Conservation (phyloP, 2,329 filamentous ascomycete species). For the Colletotrichum melonis region DNA sequence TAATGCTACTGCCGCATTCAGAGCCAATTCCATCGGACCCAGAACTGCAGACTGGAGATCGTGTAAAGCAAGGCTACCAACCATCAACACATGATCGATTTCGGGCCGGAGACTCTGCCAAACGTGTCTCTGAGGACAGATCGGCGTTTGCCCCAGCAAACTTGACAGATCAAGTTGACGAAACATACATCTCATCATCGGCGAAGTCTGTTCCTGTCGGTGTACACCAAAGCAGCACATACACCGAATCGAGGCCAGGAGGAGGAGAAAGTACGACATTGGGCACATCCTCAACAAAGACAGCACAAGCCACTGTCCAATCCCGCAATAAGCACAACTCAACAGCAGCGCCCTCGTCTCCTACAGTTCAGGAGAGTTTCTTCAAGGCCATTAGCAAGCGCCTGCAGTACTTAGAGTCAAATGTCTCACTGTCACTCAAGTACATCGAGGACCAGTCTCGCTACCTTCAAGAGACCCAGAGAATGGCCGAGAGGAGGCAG, state of each 20-base stretch:
- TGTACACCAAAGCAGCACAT: background rate
- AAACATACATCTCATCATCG: background rate
- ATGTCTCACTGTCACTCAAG: constrained; percentile 90
- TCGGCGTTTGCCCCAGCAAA: background rate
- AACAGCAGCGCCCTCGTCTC: constrained; percentile 65
- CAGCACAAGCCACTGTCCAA: constrained; percentile 42
- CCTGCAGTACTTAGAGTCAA: constrained; percentile 89
- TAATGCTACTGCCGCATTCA: background rate
- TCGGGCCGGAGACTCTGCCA: background rate
- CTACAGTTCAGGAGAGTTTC: constrained; percentile 95
- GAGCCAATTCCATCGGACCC: background rate
- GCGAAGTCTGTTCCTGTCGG: background rate
- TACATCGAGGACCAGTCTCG: constrained; percentile 98
- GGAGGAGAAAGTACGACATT: background rate
- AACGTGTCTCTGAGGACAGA: background rate
- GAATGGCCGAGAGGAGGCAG: constrained; percentile 88
- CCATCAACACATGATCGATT: background rate
- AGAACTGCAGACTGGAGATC: background rate
- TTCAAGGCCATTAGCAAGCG: constrained; percentile 98
- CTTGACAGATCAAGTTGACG: background rate
- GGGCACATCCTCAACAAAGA: constrained; percentile 39
- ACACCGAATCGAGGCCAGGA: background rate
- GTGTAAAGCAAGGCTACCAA: background rate
- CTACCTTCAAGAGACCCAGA: constrained; percentile 87
- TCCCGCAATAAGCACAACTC: constrained; percentile 51